Conservation (phyloP, 176 grass and related monocot species). For the Triticum aestivum region IWGSC_CS_RefSeq_v2.1 NC_057797.1:48169974-48170473, state of each 20-base stretch:
- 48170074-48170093: neutral
- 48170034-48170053: neutral
- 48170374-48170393: neutral
- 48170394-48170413: neutral
- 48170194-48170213: neutral
- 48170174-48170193: too few species aligned
- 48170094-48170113: neutral
- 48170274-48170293: too few species aligned
- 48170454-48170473: too few species aligned
- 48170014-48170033: neutral
- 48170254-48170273: too few species aligned
- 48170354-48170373: too few species aligned
- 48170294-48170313: too few species aligned
- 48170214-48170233: neutral
- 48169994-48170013: neutral
- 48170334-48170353: too few species aligned
- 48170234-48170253: neutral
- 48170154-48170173: neutral
- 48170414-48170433: neutral
- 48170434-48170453: too few species aligned
- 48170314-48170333: too few species aligned
- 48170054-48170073: neutral
- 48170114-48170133: too few species aligned
- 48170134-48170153: neutral
- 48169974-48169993: rapidly evolving